Percentiles rank a stretch among this genome's conserved stretches.
Evolutionary conservation across 495 filamentous ascomycete genomes (phyloP).

Genomic region (Podospora anserina): DNA sequence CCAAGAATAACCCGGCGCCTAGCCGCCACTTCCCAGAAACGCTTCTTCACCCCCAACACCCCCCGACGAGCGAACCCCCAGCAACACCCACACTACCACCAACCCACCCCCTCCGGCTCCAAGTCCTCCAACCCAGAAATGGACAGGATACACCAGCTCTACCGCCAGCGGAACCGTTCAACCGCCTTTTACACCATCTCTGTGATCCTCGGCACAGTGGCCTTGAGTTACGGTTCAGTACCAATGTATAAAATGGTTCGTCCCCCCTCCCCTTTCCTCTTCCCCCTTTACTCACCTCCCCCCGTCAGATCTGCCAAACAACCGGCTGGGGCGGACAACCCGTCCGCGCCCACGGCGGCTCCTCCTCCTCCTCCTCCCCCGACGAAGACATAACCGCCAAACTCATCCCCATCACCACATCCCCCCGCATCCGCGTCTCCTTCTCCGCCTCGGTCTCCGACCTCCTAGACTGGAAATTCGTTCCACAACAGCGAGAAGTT

Average conservation of each 20-base stretch:
- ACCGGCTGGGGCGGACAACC: slow-evolving; percentile 95
- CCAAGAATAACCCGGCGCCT: slow-evolving; percentile 20
- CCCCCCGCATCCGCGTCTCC: slow-evolving; percentile 87
- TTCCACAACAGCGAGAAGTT: slow-evolving; percentile 94
- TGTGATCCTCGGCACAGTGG: slow-evolving; percentile 83
- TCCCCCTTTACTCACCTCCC: background rate
- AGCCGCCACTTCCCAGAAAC: slow-evolving; percentile 13
- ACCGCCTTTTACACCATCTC: slow-evolving; percentile 74
- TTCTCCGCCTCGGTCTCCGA: slow-evolving; percentile 95
- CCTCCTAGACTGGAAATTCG: slow-evolving; percentile 95
- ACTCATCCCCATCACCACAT: slow-evolving; percentile 73
- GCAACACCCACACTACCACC: slow-evolving; percentile 16
- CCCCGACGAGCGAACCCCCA: slow-evolving; percentile 16
- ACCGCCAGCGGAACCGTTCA: slow-evolving; percentile 56
- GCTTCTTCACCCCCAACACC: slow-evolving; percentile 25
- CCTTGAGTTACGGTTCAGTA: slow-evolving; percentile 91
- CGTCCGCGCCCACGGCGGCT: slow-evolving; percentile 67
- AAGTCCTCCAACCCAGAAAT: slow-evolving; percentile 33
- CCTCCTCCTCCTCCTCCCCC: slow-evolving; percentile 29
- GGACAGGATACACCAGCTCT: slow-evolving; percentile 54
- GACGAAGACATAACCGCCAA: slow-evolving; percentile 66
- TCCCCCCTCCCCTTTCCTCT: slow-evolving; percentile 1
- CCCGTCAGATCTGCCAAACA: slow-evolving; percentile 84
- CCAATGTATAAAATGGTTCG: slow-evolving; percentile 94
- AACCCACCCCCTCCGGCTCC: slow-evolving; percentile 26